Conservation (phyloP, 2,329 filamentous ascomycete genomes). For the Chrysoporthe cubensis region DNA sequence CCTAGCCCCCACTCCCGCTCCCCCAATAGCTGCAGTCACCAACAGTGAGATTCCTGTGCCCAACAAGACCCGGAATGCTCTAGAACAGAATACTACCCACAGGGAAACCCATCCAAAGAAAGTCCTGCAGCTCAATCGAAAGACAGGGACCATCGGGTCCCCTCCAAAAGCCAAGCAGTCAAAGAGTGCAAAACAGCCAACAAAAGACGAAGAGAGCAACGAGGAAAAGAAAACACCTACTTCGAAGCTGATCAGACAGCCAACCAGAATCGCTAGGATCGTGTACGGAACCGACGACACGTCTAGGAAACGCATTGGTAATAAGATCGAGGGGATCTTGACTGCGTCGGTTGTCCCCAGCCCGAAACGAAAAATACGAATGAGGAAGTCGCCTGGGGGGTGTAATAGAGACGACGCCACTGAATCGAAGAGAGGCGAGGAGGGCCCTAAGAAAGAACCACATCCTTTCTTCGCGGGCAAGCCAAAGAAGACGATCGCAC, state of each 20-base stretch:
- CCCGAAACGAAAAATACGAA: conserved; percentile 27
- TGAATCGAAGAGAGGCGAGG: conserved; percentile 34
- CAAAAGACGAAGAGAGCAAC: conserved; percentile 26
- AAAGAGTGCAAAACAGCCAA: conserved; percentile 23
- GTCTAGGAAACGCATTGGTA: conserved; percentile 54
- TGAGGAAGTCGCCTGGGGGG: conserved; percentile 25
- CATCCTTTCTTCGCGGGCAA: conserved; percentile 74
- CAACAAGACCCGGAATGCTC: background rate
- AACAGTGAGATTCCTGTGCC: background rate
- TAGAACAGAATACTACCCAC: background rate
- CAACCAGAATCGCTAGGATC: conserved; percentile 55
- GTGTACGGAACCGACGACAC: conserved; percentile 59
- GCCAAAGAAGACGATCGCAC: conserved; percentile 36
- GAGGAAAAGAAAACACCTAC: conserved; percentile 33
- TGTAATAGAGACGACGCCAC: conserved; percentile 36
- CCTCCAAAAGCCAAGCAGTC: conserved; percentile 58
- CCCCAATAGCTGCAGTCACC: background rate
- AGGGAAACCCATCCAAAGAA: conserved; percentile 44
- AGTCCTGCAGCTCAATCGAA: conserved; percentile 60
- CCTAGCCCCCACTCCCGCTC: background rate
- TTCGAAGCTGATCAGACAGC: conserved; percentile 41
- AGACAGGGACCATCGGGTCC: conserved; percentile 65
- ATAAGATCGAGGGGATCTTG: conserved; percentile 67
- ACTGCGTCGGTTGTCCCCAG: conserved; percentile 30
- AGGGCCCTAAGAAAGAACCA: conserved; percentile 37